phyloP scores from a whole-genome alignment of 495 filamentous ascomycete species.

The Neurospora sp. region DNA sequence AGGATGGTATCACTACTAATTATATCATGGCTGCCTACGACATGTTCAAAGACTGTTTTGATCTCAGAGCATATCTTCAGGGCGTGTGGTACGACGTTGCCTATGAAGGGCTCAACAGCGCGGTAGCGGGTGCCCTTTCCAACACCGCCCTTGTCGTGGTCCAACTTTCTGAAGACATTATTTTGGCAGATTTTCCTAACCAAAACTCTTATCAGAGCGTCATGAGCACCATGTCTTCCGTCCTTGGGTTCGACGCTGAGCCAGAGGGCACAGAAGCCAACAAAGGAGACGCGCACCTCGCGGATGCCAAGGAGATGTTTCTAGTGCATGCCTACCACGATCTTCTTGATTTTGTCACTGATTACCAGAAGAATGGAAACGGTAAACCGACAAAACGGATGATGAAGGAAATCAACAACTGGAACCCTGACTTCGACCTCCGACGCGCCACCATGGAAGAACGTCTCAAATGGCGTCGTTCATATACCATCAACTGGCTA shows the following conservation, averaged over 20 bases:
- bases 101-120: conserved; percentile 34
- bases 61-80: conserved; percentile 29
- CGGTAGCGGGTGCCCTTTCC: conserved; percentile 33
- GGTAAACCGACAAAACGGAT: conserved; percentile 38
- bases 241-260: conserved; percentile 10
- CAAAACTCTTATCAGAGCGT: conserved; percentile 27
- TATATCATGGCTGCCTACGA: conserved; percentile 33
- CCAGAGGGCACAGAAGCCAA: not conserved
- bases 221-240: conserved; percentile 27
- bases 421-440: conserved; percentile 36
- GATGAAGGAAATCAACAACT: conserved; percentile 26
- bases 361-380: conserved; percentile 34
- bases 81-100: conserved; percentile 36
- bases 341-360: conserved; percentile 36
- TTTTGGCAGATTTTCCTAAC: conserved; percentile 33
- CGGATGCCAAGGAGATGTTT: conserved; percentile 34
- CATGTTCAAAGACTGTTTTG: conserved; percentile 19
- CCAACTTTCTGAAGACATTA: conserved; percentile 21
- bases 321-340: conserved; percentile 28
- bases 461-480: conserved; percentile 33
- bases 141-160: conserved; percentile 33
- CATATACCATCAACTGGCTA: conserved; percentile 42
- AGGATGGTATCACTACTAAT: conserved; percentile 16
- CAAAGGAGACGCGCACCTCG: conserved; percentile 5
- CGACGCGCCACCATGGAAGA: conserved; percentile 24